These are phyloP conservation scores for Aureoboletus auriporus DNA, from an alignment of 768 basidiomycete species.

Conservation along the genomic window DNA sequence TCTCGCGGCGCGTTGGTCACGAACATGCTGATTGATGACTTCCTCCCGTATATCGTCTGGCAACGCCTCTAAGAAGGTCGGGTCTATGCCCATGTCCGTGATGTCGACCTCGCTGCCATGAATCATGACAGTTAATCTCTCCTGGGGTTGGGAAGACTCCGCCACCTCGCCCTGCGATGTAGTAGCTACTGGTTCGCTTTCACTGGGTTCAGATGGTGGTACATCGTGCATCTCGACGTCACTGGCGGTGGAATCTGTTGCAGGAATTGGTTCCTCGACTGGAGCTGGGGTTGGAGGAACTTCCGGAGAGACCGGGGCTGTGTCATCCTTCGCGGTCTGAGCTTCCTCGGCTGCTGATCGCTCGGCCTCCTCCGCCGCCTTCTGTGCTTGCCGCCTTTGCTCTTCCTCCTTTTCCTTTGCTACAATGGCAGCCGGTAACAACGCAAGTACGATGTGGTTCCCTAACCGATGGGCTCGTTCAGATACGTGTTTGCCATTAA, in stretches of 20 bases:
- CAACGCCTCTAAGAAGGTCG: conserved; percentile 94
- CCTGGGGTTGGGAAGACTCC: conserved; percentile 37
- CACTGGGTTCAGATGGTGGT: conserved; percentile 13
- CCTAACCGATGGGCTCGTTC: conserved; percentile 64
- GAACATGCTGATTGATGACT: conserved; percentile 94
- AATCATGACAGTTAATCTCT: conserved; percentile 84
- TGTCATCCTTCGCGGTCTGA: conserved; percentile 24
- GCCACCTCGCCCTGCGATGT: conserved; percentile 15
- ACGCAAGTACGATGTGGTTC: conserved; percentile 66
- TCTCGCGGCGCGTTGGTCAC: conserved; percentile 80
- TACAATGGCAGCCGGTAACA: conserved; percentile 79
- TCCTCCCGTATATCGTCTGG: conserved; percentile 99
- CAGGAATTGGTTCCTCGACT: conserved; percentile 16
- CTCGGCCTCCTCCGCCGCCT: conserved; percentile 48
- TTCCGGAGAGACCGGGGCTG: conserved; percentile 11
- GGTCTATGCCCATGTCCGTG: conserved; percentile 97
- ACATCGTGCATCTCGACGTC: conserved; percentile 54
- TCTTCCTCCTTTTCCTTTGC: conserved; percentile 43
- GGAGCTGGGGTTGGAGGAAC: conserved; percentile 2
- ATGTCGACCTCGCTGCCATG: conserved; percentile 94
- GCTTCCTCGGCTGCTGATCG: conserved; percentile 27
- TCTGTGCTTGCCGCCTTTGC: conserved; percentile 41
- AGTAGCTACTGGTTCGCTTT: conserved; percentile 4
- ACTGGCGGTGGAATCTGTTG: conserved; percentile 29
- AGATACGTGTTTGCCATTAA: conserved; percentile 69